These are phyloP conservation scores for Neurospora cerealis DNA, from an alignment of 495 filamentous ascomycete genomes.

Conservation along the genomic window DNA sequence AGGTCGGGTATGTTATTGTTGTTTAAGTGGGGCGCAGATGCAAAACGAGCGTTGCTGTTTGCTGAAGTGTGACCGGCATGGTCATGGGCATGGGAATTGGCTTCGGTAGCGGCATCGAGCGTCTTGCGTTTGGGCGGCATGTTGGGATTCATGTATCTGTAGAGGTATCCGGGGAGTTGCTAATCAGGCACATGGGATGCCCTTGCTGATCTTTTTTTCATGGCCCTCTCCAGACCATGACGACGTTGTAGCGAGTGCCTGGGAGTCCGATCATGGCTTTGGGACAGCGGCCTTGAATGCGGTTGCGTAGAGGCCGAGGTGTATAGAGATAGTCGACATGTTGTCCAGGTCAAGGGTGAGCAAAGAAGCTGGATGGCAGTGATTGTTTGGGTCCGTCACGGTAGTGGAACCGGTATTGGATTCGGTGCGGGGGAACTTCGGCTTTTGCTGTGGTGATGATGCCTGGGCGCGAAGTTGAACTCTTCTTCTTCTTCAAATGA, in stretches of 20 bases:
- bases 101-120: slow-evolving; percentile 3
- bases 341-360: not conserved
- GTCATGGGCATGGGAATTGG: not conserved
- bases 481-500: not conserved
- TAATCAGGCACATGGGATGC: not conserved
- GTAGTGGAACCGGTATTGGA: not conserved
- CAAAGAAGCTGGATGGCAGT: not conserved
- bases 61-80: not conserved
- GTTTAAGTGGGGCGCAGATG: not conserved
- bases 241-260: not conserved
- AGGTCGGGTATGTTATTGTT: slow-evolving; percentile 9
- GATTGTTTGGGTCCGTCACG: not conserved
- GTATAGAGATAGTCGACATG: not conserved
- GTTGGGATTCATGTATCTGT: not conserved
- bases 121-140: slow-evolving; percentile 18
- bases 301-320: not conserved
- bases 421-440: not conserved
- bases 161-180: not conserved
- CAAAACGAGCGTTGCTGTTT: not conserved
- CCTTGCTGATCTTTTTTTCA: not conserved
- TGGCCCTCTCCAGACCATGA: not conserved
- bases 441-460: not conserved
- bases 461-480: not conserved
- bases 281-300: not conserved
- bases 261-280: not conserved